These are phyloP conservation scores for Rhodotorula sp. DNA, from an alignment of 1,284 basidiomycete species.

Conservation along the genomic window DNA sequence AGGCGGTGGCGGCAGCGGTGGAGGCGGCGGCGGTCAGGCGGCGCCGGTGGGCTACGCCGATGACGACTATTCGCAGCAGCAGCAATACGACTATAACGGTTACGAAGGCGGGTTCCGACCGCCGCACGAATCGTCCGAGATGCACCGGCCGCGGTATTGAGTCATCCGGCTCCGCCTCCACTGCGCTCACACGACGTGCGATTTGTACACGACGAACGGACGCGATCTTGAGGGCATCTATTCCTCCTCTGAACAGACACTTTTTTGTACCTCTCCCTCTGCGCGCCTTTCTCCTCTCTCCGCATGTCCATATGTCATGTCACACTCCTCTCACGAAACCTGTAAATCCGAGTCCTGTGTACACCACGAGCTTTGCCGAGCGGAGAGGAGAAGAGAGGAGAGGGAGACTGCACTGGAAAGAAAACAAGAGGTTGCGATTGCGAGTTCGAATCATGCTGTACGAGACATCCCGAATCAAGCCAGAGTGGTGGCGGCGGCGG, in stretches of 20 bases:
- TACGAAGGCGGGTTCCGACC: neutral
- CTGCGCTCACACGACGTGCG: too few species aligned
- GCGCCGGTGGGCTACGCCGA: neutral
- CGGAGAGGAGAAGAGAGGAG: neutral
- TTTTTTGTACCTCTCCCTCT: neutral
- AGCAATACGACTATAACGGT: conserved; percentile 4
- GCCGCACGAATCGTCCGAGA: conserved; percentile 1
- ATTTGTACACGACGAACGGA: neutral
- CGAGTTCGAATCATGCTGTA: too few species aligned
- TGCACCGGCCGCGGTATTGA: neutral
- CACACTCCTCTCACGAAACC: too few species aligned
- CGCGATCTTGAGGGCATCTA: neutral
- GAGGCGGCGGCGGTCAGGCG: neutral
- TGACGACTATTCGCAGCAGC: neutral
- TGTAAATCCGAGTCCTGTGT: too few species aligned
- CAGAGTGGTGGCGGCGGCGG: neutral
- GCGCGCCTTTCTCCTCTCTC: too few species aligned
- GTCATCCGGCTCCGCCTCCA: neutral
- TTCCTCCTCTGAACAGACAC: neutral
- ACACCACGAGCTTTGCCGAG: too few species aligned
- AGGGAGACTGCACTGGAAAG: neutral
- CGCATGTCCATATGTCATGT: too few species aligned
- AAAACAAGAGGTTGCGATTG: too few species aligned
- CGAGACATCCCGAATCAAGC: too few species aligned
- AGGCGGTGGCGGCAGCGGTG: neutral